Evolutionary conservation across 345 rosid genomes (phyloP), one percentile per base, ranked within the genome.

Genomic region (Corymbia maculata): DNA sequence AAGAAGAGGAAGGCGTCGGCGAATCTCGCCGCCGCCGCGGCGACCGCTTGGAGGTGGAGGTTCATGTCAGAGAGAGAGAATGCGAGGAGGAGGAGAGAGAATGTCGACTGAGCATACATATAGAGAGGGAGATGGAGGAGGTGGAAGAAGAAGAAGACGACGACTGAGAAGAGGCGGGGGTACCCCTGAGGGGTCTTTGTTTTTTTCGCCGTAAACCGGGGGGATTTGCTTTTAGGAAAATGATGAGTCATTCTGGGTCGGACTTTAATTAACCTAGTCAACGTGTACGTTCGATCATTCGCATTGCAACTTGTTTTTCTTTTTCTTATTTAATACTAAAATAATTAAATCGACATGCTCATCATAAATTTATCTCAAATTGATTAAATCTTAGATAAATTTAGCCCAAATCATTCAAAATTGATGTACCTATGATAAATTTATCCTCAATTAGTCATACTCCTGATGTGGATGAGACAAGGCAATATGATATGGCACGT

Each of bases 21-120:
- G 90, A 94, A 92, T 91, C 90, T 90, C 3, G 87, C 89, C 17
- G 59, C 14, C 28, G 91, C 92, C 7, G 95, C 93, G 4, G 93
- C 9, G 52, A 90, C 51, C 1, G 85, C 68, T 87, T 84, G 75
- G 68, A 88, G 1, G 79, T 2, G 1, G 21, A 30, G 0, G n/a
- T 47, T 88, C 95, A 94, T 92, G 59, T 87, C 45, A 51, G 36
- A 17, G 11, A 21, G 24, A 47, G 45, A 30, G 55, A 19, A 51
- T 11, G 19, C 24, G 32, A 61, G 32, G 1, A 59, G 42, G 47
- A 32, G 47, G 80, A 36, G 47, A 68, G 79, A 30, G 79, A 68
- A 30, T 36, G 79, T 16, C 44, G 11, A 15, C 79, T 0, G 79
- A 68, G 44, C 15, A 30, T 55, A 55, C 22, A 26, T 55, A 22